Conservation (phyloP, 2,329 filamentous ascomycete species). For the Penicillium sp. region DNA sequence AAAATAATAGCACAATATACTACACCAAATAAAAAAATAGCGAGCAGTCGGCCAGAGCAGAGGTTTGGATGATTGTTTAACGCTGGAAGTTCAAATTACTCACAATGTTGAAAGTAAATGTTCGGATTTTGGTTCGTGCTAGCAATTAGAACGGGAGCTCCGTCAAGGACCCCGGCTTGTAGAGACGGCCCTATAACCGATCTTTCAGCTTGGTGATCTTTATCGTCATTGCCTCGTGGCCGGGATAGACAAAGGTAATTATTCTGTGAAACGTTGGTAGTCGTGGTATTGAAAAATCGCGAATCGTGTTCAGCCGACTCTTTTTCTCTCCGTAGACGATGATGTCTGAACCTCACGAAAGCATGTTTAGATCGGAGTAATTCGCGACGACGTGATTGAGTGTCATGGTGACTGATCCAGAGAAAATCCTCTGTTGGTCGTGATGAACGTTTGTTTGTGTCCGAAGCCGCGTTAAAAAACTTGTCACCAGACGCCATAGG, state of each 20-base stretch:
- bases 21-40: too few relatives aligned
- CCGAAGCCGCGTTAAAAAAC: too few relatives aligned
- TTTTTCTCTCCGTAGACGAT: constrained; percentile 7
- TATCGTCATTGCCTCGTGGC: background rate
- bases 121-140: constrained; percentile 15
- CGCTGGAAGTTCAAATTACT: background rate
- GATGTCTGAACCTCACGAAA: constrained; percentile 9
- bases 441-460: too few relatives aligned
- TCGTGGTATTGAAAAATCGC: background rate
- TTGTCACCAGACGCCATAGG: too few relatives aligned
- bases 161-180: background rate
- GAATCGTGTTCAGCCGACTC: too few relatives aligned
- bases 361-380: constrained; percentile 9
- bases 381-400: constrained; percentile 3
- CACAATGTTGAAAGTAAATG: constrained; percentile 27
- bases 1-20: too few relatives aligned
- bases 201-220: too few relatives aligned
- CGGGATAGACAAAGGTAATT: background rate
- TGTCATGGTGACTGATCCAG: constrained; percentile 9
- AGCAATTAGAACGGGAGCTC: background rate
- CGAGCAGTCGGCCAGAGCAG: too few relatives aligned
- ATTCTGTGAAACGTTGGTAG: background rate
- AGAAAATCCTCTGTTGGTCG: constrained; percentile 8
- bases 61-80: too few relatives aligned
- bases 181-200: background rate